Percentiles rank a stretch among this genome's conserved stretches.
phyloP scores from a whole-genome alignment of 768 basidiomycete genomes.

The Termitomyces sp. region DNA sequence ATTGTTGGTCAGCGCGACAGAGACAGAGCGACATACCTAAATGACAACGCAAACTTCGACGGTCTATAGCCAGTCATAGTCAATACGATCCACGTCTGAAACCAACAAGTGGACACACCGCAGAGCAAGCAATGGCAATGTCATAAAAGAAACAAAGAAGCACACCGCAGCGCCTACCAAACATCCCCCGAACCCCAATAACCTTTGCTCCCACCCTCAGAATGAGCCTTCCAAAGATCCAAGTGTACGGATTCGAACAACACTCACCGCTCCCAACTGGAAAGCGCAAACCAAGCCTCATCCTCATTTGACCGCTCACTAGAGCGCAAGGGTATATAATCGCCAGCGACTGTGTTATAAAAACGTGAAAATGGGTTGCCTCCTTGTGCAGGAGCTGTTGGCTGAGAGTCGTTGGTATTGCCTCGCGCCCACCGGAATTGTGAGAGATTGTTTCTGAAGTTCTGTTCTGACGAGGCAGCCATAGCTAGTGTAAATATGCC shows the following conservation, averaged over 20 bases:
- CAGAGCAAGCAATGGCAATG: conserved; percentile 51
- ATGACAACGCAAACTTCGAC: conserved; percentile 86
- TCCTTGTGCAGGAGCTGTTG: conserved; percentile 24
- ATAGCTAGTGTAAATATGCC: conserved; percentile 10
- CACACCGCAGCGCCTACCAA: conserved; percentile 88
- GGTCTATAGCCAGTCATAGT: conserved; percentile 47
- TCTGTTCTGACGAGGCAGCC: conserved; percentile 47
- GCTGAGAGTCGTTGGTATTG: conserved; percentile 55
- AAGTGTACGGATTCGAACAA: not conserved
- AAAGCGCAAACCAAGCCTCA: conserved; percentile 89
- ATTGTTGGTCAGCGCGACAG: not conserved
- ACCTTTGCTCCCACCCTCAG: conserved; percentile 31
- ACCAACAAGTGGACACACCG: conserved; percentile 22
- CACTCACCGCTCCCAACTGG: conserved; percentile 85
- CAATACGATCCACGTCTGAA: conserved; percentile 7
- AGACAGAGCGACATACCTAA: conserved; percentile 44
- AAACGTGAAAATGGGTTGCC: conserved; percentile 78
- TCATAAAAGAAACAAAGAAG: conserved; percentile 88
- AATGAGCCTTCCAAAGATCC: not conserved
- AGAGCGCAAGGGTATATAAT: conserved; percentile 85
- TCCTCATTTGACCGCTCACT: conserved; percentile 86
- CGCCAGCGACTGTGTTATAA: conserved; percentile 79
- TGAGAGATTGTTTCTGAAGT: conserved; percentile 67
- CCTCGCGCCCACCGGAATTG: conserved; percentile 87
- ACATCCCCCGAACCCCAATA: conserved; percentile 89